Base-by-base conservation (phyloP, 768 basidiomycete genomes). In the Podaxis sp. region DNA sequence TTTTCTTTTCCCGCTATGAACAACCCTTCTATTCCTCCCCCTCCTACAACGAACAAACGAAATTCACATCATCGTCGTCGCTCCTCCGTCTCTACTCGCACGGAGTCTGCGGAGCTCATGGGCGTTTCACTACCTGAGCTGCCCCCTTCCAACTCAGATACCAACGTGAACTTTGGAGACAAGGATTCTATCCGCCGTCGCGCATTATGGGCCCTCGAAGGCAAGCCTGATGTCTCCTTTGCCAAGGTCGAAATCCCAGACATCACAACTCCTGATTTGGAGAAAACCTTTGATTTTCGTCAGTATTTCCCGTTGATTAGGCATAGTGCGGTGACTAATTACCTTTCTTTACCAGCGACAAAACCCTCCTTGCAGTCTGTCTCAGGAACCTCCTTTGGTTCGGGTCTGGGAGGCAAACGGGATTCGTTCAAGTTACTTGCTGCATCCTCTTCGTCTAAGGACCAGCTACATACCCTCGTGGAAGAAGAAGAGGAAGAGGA, bases 61-160 rank as follows among this genome's bases (percentile, higher is more conserved):
- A 83, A 83, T 63, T 95, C 94, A 0, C 93, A 93, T 67, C 94
- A 96, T 68, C 82, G 85, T 13, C 91, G 94, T 53, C 85, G 86
- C 46, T 94, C 93, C 1, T 93, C 91, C 25, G 92, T 96, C 27
- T 93, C 94, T 9, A 96, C 94, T 43, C 88, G 93, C 64, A 84
- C 82, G 66, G 94, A 96, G 77, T 94, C 93, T 19, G 90, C 93
- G 17, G 94, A 96, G 69, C 78, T 96, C 70, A 95, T 96, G 91
- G 92, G 93, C 27, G 83, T 92, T 12, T 75, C 88, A 24, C 76
- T 91, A 41, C 86, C 90, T 12, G 85, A 87, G 64, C 80, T 92
- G 25, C 85, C 86, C 4, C 68, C 82, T 8, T 82, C 85, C 1
- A 76, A 78, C 27, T 79, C 85, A 1, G 88, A 92, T 36, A 87